Evolutionary conservation across 2,329 filamentous ascomycete species (phyloP).

Genomic region (Ascomycota sp.): DNA sequence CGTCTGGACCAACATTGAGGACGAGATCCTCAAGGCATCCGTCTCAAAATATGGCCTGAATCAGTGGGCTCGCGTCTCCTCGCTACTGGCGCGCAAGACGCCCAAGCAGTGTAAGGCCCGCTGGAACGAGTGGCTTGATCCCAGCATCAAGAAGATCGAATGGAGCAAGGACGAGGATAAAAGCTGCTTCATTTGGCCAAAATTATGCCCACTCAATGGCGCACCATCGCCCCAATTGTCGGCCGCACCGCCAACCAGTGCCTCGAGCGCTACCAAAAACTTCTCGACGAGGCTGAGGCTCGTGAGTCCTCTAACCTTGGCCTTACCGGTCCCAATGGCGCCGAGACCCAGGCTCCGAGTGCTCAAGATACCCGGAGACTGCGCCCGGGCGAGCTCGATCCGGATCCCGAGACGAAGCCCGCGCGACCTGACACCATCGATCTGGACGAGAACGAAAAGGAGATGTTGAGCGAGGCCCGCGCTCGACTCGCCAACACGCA

Average conservation of each 20-base stretch:
- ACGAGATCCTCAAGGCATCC: conserved; percentile 92
- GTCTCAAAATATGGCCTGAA: conserved; percentile 91
- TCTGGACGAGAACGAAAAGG: conserved; percentile 96
- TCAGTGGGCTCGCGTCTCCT: conserved; percentile 97
- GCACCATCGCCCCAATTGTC: conserved; percentile 91
- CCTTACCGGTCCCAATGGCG: conserved; percentile 67
- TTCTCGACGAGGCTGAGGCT: conserved; percentile 88
- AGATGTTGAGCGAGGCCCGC: conserved; percentile 95
- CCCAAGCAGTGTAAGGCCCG: conserved; percentile 97
- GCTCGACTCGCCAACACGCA: conserved; percentile 93
- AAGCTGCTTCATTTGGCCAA: conserved; percentile 91
- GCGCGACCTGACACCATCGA: conserved; percentile 93
- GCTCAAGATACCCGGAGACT: conserved; percentile 82
- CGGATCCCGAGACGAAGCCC: conserved; percentile 92
- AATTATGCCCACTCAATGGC: conserved; percentile 98
- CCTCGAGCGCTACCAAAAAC: conserved; percentile 86
- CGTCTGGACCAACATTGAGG: conserved; percentile 61
- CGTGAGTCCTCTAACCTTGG: conserved; percentile 69
- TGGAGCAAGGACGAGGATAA: conserved; percentile 97
- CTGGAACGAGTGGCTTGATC: conserved; percentile 97
- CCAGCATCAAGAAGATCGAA: conserved; percentile 94
- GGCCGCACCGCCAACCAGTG: conserved; percentile 94
- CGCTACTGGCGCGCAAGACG: conserved; percentile 88
- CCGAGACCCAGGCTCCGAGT: conserved; percentile 68
- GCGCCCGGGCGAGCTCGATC: conserved; percentile 83